These are phyloP conservation scores for Aspergillus aculeatinus DNA, from an alignment of 2,329 filamentous ascomycete species.

Conservation along the genomic window DNA sequence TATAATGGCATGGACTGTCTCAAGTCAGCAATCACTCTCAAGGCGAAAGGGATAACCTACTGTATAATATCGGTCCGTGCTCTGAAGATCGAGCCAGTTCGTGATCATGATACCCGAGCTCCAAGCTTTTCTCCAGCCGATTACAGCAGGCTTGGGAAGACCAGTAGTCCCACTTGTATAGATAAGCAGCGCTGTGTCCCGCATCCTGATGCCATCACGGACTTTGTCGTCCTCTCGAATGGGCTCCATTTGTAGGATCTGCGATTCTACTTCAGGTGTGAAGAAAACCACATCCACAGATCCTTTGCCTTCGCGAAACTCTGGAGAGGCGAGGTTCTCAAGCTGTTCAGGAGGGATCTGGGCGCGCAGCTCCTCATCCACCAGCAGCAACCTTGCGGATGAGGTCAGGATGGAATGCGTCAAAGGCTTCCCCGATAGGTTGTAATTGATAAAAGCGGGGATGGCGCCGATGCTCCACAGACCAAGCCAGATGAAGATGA, in stretches of 20 bases:
- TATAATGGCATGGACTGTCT: constrained; percentile 80
- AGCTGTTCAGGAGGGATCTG: constrained; percentile 47
- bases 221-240: constrained; percentile 59
- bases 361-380: constrained; percentile 65
- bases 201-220: constrained; percentile 51
- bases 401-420: constrained; percentile 72
- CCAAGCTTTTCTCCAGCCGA: constrained; percentile 68
- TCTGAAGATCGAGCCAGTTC: constrained; percentile 58
- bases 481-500: constrained; percentile 72
- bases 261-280: constrained; percentile 56
- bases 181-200: constrained; percentile 70
- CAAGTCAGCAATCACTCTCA: neutral
- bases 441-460: constrained; percentile 87
- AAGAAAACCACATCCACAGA: constrained; percentile 62
- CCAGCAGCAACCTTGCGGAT: constrained; percentile 64
- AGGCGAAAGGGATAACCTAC: constrained; percentile 44
- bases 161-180: constrained; percentile 86
- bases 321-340: constrained; percentile 39
- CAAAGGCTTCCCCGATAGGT: constrained; percentile 69
- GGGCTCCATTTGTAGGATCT: constrained; percentile 54
- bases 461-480: constrained; percentile 81
- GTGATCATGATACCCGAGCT: constrained; percentile 54
- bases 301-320: constrained; percentile 45
- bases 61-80: constrained; percentile 71
- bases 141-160: constrained; percentile 74